Evolutionary conservation across 768 basidiomycete genomes (phyloP).

Genomic region (Agrocybe chaxingu): DNA sequence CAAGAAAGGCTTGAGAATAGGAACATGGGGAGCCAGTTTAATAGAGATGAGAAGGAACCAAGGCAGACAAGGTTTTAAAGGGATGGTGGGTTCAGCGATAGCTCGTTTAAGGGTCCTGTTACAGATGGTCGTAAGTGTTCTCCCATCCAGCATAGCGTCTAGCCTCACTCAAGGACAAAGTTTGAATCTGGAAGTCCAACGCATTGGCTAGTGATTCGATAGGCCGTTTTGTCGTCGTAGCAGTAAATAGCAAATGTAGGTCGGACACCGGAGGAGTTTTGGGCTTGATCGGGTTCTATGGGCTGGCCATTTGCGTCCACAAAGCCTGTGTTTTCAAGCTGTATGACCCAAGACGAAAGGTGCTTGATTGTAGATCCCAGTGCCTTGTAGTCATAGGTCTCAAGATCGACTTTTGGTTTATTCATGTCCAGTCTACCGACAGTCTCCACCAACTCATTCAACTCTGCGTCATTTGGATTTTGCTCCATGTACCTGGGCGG

Average conservation of each 20-base stretch:
- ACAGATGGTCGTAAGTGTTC: background rate
- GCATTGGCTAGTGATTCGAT: conserved; percentile 19
- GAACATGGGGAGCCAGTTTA: conserved; percentile 24
- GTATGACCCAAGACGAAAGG: conserved; percentile 30
- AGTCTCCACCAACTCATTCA: conserved; percentile 17
- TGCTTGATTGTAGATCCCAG: conserved; percentile 20
- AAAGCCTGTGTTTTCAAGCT: conserved; percentile 25
- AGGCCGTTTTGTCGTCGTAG: conserved; percentile 25
- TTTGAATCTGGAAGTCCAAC: conserved; percentile 26
- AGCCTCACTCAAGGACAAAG: conserved; percentile 23
- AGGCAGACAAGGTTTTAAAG: conserved; percentile 25
- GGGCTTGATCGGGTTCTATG: conserved; percentile 11
- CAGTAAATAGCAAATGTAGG: conserved; percentile 24
- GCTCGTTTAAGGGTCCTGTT: conserved; percentile 24
- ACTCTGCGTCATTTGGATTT: conserved; percentile 15
- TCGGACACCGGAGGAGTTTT: conserved; percentile 12
- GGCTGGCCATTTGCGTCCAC: conserved; percentile 15
- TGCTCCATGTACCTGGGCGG: conserved; percentile 19
- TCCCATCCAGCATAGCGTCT: background rate
- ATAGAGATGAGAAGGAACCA: conserved; percentile 24
- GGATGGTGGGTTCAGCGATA: conserved; percentile 27
- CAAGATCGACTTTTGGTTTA: conserved; percentile 16
- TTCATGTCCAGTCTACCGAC: conserved; percentile 9
- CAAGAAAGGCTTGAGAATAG: conserved; percentile 29
- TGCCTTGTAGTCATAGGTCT: conserved; percentile 18